Base-by-base conservation (phyloP, 1,284 basidiomycete species). In the Anthracocystis setariae region DNA sequence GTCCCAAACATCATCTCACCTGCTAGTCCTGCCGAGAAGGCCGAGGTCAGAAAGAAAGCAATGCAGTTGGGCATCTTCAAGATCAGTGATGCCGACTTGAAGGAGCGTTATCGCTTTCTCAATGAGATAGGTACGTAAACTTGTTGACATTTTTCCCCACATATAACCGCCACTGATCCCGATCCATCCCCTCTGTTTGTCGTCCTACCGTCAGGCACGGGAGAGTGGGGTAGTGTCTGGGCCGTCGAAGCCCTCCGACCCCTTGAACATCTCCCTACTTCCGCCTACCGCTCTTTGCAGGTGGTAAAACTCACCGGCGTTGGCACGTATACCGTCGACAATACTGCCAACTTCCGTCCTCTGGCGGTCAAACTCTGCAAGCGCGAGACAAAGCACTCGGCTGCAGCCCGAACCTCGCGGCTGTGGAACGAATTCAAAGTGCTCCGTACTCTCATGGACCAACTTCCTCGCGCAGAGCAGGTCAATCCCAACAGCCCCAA, bases 341-440 rank as follows among this genome's bases (percentile, higher is more conserved):
- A 60, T 44, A 59, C 38, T 8, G 15, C 51, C 39, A 50, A 62
- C 39, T 63, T 62, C 32, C 68, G 64, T 17, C 64, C 65, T 2
- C 52, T 72, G 1, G 76, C 75, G 7, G 64, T 76, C 58, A 79
- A 74, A 45, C 49, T 78, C 7, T 76, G 72, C 49, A 59, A 69
- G 40, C 67, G 71, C 15, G 59, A 74, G 43, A 53, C 66, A 20
- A 72, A 63, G 35, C 61, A 58, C 24, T 57, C 60, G 2, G 64
- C 67, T 1, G 61, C 75, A 13, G 68, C 68, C 8, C 44, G 74
- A 13, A 75, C 68, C 3, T 59, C 73, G 21, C 60, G 68, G 21
- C 69, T 79, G 5, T 74, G 74, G 76, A 76, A 78, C 61, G 77
- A 79, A 46, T 79, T 70, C 66, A 79, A 78, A 24, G 49, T 74